Base-by-base conservation (phyloP, 495 filamentous ascomycete genomes). In the Hypoxylon subgilvum region DNA sequence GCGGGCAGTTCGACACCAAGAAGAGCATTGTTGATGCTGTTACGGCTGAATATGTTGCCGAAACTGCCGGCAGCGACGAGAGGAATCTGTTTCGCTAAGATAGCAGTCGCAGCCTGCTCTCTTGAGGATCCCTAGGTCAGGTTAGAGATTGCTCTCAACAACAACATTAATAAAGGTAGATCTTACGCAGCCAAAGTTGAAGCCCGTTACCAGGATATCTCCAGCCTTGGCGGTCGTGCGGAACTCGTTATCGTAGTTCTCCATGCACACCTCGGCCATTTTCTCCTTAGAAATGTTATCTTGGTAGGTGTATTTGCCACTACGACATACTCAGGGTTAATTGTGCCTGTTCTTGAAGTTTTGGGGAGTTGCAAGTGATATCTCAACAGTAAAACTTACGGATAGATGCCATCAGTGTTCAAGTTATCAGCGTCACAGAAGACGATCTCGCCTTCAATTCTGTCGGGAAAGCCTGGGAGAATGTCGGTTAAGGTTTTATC, bases 151-250 rank as follows among this genome's bases (percentile, higher is more conserved):
- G n/a, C n/a, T n/a, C n/a, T n/a, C n/a, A n/a, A n/a, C n/a, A n/a
- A n/a, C n/a, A n/a, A n/a, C n/a, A n/a, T n/a, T n/a, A n/a, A n/a
- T n/a, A n/a, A n/a, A n/a, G n/a, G n/a, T n/a, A n/a, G n/a, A n/a
- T n/a, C n/a, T n/a, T n/a, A n/a, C n/a, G 60, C 88, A 92, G 22
- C 93, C 92, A 61, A 97, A 96, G 77, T 96, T 96, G 78, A 87
- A 96, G 6, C 92, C 92, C 0, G 85, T 69, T 5, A 97, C 91
- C 0, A 97, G 79, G 58, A 97, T 87, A 63, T 97, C 92, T 12
- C 84, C 85, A 0, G 76, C 54, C 40, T 79, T 77, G 17, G 88
- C 84, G 30, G 86, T 74, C 0, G 67, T 48, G 3, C 74, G 60
- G 70, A 98, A 97, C 3, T 69, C 48, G 0, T 79, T 62, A 69